phyloP scores from a whole-genome alignment of 495 filamentous ascomycete genomes.

The Glarea lozoyensis region DNA sequence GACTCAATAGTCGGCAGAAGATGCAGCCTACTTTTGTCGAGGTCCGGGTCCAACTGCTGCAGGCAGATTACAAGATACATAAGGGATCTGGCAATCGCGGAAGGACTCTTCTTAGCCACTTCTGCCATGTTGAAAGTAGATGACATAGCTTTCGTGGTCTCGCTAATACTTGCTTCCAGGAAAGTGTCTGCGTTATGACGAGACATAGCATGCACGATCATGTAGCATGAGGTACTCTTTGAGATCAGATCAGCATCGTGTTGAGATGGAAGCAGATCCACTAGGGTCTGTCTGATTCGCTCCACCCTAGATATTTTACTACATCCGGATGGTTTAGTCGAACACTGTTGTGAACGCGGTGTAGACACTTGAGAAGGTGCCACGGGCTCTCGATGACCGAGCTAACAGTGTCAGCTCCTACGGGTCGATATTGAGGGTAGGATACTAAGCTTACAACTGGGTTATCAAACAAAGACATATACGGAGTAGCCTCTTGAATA shows the following conservation, averaged over 20 bases:
- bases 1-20: constrained; percentile 23
- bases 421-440: constrained; percentile 1
- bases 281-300: constrained; percentile 22
- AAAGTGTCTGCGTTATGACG: constrained; percentile 15
- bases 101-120: constrained; percentile 30
- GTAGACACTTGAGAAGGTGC: constrained; percentile 11
- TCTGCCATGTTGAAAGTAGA: constrained; percentile 23
- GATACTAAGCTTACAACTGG: constrained; percentile 10
- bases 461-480: constrained; percentile 20
- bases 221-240: constrained; percentile 19
- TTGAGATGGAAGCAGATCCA: constrained; percentile 28
- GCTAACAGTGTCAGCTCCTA: constrained; percentile 13
- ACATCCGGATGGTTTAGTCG: constrained; percentile 11
- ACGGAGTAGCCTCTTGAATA: constrained; percentile 10
- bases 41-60: constrained; percentile 30
- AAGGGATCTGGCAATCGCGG: constrained; percentile 34
- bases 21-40: constrained; percentile 20
- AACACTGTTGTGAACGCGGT: constrained; percentile 13
- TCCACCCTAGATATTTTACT: constrained; percentile 24
- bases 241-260: constrained; percentile 28
- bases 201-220: constrained; percentile 25
- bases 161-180: not conserved
- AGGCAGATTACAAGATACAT: constrained; percentile 40
- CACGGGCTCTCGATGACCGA: constrained; percentile 17
- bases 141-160: constrained; percentile 19